Percentiles rank a stretch among this genome's conserved stretches.
These are phyloP conservation scores for Phyllosticta citribraziliensis DNA, from an alignment of 2,329 filamentous ascomycete genomes.

Conservation along the genomic window DNA sequence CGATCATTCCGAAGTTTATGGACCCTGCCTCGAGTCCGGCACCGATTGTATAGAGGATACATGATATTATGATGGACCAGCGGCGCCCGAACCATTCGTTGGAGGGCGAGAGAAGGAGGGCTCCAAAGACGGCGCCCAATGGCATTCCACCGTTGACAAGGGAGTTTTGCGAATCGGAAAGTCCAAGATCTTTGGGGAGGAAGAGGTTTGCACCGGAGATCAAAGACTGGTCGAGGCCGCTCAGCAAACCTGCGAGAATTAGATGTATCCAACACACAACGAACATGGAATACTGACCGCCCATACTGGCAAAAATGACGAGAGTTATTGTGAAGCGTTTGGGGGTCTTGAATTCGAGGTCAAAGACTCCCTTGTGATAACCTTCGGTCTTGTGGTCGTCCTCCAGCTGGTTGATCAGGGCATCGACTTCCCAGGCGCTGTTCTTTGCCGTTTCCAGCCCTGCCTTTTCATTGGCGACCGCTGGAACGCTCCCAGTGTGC, in stretches of 20 bases:
- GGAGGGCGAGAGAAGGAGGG: conserved; percentile 53
- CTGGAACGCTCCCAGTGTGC: conserved; percentile 4
- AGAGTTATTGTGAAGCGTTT: conserved; percentile 58
- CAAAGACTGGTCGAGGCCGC: conserved; percentile 62
- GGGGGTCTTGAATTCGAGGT: conserved; percentile 51
- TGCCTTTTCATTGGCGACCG: conserved; percentile 2
- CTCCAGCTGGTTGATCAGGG: conserved; percentile 33
- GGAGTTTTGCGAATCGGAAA: conserved; percentile 48
- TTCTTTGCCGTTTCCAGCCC: conserved; percentile 10
- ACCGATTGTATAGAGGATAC: conserved; percentile 60
- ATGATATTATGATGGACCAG: conserved; percentile 60
- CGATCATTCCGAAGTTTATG: conserved; percentile 62
- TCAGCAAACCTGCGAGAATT: conserved; percentile 39
- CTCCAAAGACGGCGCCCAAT: conserved; percentile 60
- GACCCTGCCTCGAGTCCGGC: conserved; percentile 58
- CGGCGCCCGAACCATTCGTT: conserved; percentile 60
- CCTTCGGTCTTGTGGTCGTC: conserved; percentile 26
- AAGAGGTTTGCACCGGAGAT: conserved; percentile 63
- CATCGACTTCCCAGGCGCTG: conserved; percentile 34
- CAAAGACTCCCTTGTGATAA: conserved; percentile 36
- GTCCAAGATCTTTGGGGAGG: conserved; percentile 48
- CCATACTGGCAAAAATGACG: conserved; percentile 65
- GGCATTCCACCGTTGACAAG: conserved; percentile 63
- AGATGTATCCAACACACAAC: too few species aligned
- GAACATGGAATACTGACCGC: conserved; percentile 33